Percentiles rank a stretch among this genome's conserved stretches.
Conservation (phyloP, 352 stramenopile genomes). For the Globisporangium takayamanum region DNA sequence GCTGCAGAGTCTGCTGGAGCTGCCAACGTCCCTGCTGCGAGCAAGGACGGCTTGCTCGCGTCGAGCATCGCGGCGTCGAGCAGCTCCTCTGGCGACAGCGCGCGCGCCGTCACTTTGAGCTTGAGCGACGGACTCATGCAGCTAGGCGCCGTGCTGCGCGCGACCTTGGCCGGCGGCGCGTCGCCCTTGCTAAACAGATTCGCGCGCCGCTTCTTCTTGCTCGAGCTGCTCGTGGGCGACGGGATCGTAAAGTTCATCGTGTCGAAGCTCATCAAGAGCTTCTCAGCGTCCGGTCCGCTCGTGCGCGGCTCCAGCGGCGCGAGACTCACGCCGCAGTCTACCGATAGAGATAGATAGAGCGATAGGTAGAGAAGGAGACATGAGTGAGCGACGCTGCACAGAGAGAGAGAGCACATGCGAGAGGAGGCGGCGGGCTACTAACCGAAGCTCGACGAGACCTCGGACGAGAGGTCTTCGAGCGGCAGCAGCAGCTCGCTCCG, state of each 20-base stretch:
- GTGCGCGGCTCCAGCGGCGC: conserved; percentile 23
- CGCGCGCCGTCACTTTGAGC: conserved; percentile 22
- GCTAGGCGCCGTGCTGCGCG: conserved; percentile 7
- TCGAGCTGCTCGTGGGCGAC: conserved; percentile 62
- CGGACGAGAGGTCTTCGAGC: conserved; percentile 16
- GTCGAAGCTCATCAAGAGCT: conserved; percentile 86
- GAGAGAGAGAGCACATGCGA: conserved; percentile 20
- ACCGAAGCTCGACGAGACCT: conserved; percentile 68
- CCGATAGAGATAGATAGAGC: neutral
- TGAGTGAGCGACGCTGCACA: conserved; percentile 15
- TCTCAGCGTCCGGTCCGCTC: conserved; percentile 53
- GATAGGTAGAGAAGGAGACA: conserved; percentile 26
- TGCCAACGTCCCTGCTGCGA: no score
- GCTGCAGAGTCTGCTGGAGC: conserved; percentile 28
- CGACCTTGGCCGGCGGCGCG: conserved; percentile 8
- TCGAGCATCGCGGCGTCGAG: conserved; percentile 20
- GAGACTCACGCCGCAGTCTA: conserved; percentile 30
- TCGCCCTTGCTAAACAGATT: conserved; percentile 33
- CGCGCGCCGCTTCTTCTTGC: conserved; percentile 31
- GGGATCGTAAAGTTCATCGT: conserved; percentile 82
- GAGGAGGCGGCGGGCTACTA: conserved; percentile 36
- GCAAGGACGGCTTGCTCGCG: conserved; percentile 17
- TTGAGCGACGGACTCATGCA: conserved; percentile 28
- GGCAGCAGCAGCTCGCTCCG: conserved; percentile 26
- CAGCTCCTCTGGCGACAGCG: conserved; percentile 26